Evolutionary conservation across 2,329 filamentous ascomycete genomes (phyloP), one percentile per base, ranked within the genome.

Genomic region (Pseudogymnoascus sp.): DNA sequence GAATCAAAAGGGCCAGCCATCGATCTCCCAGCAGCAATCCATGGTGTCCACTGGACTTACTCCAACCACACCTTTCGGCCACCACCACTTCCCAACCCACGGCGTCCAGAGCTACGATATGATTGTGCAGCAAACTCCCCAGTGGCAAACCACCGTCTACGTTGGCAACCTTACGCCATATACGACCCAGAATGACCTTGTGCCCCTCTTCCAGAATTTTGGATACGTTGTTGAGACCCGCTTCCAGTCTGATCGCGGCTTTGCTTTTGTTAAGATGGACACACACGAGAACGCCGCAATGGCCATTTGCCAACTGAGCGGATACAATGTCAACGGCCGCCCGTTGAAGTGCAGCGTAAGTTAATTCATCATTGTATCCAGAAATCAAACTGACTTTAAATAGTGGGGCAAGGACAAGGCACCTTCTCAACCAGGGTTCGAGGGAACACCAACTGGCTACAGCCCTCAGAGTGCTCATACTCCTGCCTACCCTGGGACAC

Each of bases 361-460:
- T 88, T 65, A 3, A 31, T 18, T 23, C n/a, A 31, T 31, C 25
- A 12, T 18, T 33, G 1, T 12, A 2, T 53, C n/a, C 25, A 31
- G 47, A 33, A 64, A 50, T 62, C 50, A 65, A 68, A 65, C 71
- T 78, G 71, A 78, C 71, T 65, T 69, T 68, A 66, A 70, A 40
- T 73, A 97, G 93, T 99, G 94, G 94, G 94, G 94, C 75, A 99
- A 99, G 80, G 94, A 99, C 78, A 96, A 96, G 79, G 92, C 92
- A 62, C 91, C 94, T 28, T 92, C 86, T 70, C 84, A 87, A 69
- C 83, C 89, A 72, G 89, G 88, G 69, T 95, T 96, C 71, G 90
- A 60, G 59, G 93, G 90, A 74, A 87, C 89, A 70, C 88, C 83
- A 70, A 84, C 84, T 73, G 77, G 80, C 23, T 88, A 85, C 72